These are phyloP conservation scores for Pseudonectria foliicola DNA, from an alignment of 2,329 filamentous ascomycete species.

Conservation along the genomic window DNA sequence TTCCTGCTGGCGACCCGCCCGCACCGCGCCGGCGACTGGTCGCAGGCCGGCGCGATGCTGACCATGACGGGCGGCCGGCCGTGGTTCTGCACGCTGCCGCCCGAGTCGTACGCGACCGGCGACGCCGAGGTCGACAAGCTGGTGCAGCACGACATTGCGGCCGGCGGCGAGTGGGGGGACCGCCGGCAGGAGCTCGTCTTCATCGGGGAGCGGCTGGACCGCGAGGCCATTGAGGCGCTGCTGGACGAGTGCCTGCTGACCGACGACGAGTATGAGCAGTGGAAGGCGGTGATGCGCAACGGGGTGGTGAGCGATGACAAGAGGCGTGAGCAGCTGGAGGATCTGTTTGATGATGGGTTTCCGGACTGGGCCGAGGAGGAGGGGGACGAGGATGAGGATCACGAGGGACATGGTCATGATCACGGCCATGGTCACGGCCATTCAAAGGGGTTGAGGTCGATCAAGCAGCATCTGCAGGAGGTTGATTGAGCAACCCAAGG, in stretches of 20 bases:
- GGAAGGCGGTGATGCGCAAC: conserved; percentile 45
- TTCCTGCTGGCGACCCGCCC: conserved; percentile 54
- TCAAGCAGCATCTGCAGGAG: conserved; percentile 17
- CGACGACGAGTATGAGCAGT: conserved; percentile 49
- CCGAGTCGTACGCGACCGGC: conserved; percentile 42
- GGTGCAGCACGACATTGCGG: conserved; percentile 41
- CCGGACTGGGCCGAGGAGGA: conserved; percentile 47
- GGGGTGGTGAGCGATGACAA: conserved; percentile 27
- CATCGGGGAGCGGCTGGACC: conserved; percentile 59
- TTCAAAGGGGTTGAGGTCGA: conserved; percentile 8
- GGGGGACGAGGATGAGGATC: conserved; percentile 28
- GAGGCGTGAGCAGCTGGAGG: conserved; percentile 39
- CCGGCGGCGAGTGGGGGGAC: conserved; percentile 59
- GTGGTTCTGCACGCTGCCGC: conserved; percentile 54
- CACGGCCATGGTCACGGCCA: not conserved
- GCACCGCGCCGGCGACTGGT: conserved; percentile 50
- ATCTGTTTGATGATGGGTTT: conserved; percentile 52
- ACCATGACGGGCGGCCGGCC: conserved; percentile 47
- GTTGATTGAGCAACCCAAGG: conserved; percentile 1
- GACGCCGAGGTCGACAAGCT: conserved; percentile 41
- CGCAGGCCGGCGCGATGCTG: conserved; percentile 57
- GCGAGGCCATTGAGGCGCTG: conserved; percentile 39
- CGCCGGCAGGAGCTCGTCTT: conserved; percentile 66
- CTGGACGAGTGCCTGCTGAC: conserved; percentile 56
- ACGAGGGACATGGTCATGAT: conserved; percentile 20